Evolutionary conservation across 306 rosid species (phyloP).

Genomic region (Sindora glabra): DNA sequence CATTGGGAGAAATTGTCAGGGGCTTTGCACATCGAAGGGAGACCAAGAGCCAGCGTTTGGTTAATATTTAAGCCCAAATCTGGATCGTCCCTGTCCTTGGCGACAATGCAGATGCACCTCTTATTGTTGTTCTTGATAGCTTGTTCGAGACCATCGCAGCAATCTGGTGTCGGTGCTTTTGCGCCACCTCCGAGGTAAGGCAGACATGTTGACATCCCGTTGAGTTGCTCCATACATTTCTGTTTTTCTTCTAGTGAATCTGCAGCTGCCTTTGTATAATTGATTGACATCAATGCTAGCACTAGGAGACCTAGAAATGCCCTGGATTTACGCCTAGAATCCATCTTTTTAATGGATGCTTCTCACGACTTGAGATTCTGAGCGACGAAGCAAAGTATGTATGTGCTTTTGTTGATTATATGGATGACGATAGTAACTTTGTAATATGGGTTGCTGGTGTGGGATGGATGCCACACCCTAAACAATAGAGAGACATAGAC

Average conservation of each 20-base stretch:
- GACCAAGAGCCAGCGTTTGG: slow-evolving; percentile 54
- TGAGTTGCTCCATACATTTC: slow-evolving; percentile 55
- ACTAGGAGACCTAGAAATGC: too few species aligned
- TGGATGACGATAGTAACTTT: too few species aligned
- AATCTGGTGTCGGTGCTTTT: slow-evolving; percentile 62
- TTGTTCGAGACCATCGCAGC: slow-evolving; percentile 61
- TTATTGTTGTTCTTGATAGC: slow-evolving; percentile 52
- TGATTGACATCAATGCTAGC: too few species aligned
- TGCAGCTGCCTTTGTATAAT: slow-evolving; percentile 31
- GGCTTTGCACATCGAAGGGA: slow-evolving; percentile 59
- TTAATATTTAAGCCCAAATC: slow-evolving; percentile 68
- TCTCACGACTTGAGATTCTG: too few species aligned
- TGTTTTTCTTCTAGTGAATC: slow-evolving; percentile 47
- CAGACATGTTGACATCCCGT: slow-evolving; percentile 54
- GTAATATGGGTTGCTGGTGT: too few species aligned
- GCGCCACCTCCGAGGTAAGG: slow-evolving; percentile 62
- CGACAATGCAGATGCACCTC: slow-evolving; percentile 67
- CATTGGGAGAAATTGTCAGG: slow-evolving; percentile 55
- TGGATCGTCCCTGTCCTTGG: slow-evolving; percentile 71
- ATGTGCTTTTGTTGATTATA: too few species aligned
- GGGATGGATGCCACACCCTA: too few species aligned
- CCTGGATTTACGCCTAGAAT: too few species aligned
- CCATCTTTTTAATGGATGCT: too few species aligned
- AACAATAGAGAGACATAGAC: too few species aligned
- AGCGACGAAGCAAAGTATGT: too few species aligned